These are phyloP conservation scores for Russula dissimulans DNA, from an alignment of 768 basidiomycete genomes.

Conservation along the genomic window DNA sequence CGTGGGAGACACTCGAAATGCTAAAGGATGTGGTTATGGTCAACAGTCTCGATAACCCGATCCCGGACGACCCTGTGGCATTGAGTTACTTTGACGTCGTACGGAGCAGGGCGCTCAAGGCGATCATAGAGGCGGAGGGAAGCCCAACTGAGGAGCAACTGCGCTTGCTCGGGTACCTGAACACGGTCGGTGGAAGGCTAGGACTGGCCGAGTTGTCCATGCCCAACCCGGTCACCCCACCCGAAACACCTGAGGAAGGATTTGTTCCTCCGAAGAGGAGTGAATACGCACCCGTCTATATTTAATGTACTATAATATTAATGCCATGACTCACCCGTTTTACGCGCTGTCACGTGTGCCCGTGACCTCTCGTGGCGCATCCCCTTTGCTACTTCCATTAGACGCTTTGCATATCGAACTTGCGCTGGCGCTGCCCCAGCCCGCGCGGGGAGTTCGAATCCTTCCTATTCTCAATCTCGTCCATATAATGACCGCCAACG, in stretches of 20 bases:
- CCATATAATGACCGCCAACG: background rate
- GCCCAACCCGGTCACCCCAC: background rate
- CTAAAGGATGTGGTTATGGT: background rate
- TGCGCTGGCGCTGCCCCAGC: constrained; percentile 10
- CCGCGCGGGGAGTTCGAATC: constrained; percentile 5
- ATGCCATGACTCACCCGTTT: too few relatives aligned
- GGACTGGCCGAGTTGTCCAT: background rate
- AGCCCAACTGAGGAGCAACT: background rate
- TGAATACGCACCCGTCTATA: background rate
- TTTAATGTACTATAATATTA: background rate
- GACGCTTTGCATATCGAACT: background rate
- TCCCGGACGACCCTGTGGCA: background rate
- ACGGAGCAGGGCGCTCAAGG: background rate
- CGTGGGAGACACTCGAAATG: background rate
- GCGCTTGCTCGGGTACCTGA: background rate
- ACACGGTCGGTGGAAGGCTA: background rate
- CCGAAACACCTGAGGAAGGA: background rate
- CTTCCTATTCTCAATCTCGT: background rate
- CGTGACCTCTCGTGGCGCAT: too few relatives aligned
- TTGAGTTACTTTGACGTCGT: background rate
- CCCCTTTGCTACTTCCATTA: background rate
- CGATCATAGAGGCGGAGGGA: background rate
- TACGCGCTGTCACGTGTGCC: too few relatives aligned
- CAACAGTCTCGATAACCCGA: too few relatives aligned
- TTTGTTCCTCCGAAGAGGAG: background rate